Evolutionary conservation across 225 moss, liverwort and hornwort genomes (phyloP).

Genomic region (Sphagnum tenellum): DNA sequence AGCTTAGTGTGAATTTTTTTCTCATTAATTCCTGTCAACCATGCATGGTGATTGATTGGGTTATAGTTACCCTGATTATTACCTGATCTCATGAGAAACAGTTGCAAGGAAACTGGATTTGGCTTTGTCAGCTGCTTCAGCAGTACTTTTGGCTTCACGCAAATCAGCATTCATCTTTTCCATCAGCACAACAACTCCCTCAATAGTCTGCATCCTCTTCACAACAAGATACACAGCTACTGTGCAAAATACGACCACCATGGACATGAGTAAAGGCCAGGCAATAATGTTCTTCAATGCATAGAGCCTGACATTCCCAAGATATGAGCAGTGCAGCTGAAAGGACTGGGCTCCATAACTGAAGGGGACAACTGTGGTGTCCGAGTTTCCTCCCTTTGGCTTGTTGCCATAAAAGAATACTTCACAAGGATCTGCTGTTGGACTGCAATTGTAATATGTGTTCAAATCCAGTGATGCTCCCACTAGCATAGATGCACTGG

Average conservation of each 20-base stretch:
- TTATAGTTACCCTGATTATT: background rate
- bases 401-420: conserved; percentile 30
- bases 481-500: conserved; percentile 26
- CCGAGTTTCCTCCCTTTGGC: conserved; percentile 6
- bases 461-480: conserved; percentile 10
- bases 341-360: conserved; percentile 43
- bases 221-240: conserved; percentile 66
- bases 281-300: conserved; percentile 62
- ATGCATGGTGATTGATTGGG: too few relatives aligned
- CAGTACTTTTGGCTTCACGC: conserved; percentile 49
- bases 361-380: conserved; percentile 36
- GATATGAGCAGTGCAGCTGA: conserved; percentile 35
- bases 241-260: conserved; percentile 63
- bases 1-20: too few relatives aligned
- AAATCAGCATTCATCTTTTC: conserved; percentile 65
- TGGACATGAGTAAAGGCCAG: conserved; percentile 84
- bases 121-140: conserved; percentile 75
- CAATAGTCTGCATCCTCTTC: conserved; percentile 75
- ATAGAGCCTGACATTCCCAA: conserved; percentile 17
- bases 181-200: conserved; percentile 55
- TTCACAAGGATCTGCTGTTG: conserved; percentile 20
- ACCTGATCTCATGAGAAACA: conserved; percentile 94
- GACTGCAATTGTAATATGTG: conserved; percentile 40
- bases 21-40: too few relatives aligned
- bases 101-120: conserved; percentile 91